Evolutionary conservation across 495 filamentous ascomycete species (phyloP).

Genomic region (Xylaria sp.): DNA sequence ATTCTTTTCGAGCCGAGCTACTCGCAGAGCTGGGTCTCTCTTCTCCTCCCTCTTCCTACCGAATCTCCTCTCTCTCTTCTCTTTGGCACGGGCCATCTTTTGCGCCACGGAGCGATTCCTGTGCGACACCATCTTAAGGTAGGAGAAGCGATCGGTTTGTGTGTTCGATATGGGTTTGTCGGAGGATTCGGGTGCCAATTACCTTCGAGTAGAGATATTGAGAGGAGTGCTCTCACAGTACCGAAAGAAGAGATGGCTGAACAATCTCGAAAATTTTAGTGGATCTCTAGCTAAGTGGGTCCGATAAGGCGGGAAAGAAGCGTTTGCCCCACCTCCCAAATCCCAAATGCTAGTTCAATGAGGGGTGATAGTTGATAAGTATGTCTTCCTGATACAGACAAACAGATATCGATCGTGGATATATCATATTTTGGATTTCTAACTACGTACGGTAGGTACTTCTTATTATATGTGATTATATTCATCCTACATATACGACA

Average conservation of each 20-base stretch:
- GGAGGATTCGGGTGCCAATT: not conserved
- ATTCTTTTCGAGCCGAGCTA: conserved; percentile 75
- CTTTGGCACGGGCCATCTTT: conserved; percentile 74
- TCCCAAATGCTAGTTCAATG: not conserved
- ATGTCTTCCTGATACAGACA: too few species aligned
- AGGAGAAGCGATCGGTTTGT: not conserved
- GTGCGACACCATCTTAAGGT: conserved; percentile 24
- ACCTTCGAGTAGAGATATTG: not conserved
- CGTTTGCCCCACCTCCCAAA: too few species aligned
- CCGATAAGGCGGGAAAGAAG: not conserved
- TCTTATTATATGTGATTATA: too few species aligned
- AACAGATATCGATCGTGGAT: too few species aligned
- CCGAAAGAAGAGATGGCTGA: not conserved
- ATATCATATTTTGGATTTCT: not conserved
- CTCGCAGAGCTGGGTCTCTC: conserved; percentile 77
- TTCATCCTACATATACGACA: not conserved
- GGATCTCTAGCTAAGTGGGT: conserved; percentile 11
- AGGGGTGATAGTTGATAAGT: conserved; percentile 13
- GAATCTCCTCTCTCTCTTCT: conserved; percentile 78
- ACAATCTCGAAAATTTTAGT: conserved; percentile 28
- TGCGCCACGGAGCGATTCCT: conserved; percentile 51
- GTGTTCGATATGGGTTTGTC: not conserved
- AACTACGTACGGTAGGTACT: not conserved
- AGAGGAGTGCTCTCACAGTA: not conserved
- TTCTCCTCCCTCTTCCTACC: conserved; percentile 81